Evolutionary conservation across 106 monocot species (phyloP), one percentile per base, ranked within the genome.

Genomic region (Dendrobium catenatum): DNA sequence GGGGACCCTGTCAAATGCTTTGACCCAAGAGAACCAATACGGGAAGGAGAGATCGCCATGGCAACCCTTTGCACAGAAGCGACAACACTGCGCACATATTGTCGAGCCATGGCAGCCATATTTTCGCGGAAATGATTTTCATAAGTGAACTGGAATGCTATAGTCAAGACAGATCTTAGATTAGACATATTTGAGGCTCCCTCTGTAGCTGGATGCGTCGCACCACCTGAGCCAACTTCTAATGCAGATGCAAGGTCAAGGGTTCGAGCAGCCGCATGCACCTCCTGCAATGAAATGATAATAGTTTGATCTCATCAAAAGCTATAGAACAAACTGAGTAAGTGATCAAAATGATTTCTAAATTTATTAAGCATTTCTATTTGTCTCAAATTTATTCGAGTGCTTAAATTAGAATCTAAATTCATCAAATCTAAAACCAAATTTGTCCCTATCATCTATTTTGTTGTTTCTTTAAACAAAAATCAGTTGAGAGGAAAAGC

Each of bases 41-140:
- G 83, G 1, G 88, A 86, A 26, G 93, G 95, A 75, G 95, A 22
- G 46, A 99, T 86, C 0, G 93, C 93, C 88, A 99, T 83, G 29
- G 99, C 85, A 49, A 99, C 91, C 77, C 99, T 88, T 78, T 99
- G 99, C n/a, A 99, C 95, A n/a, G 95, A 76, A 26, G 99, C 88
- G 67, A 99, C 87, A 58, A 99, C 82, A 48, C 88, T 89, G 3
- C 99, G 89, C 37, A 99, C 82, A 79, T 99, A 99, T 66, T 99
- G 99, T 6, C 93, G 85, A 4, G 95, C 93, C 95, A 95, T 99
- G 22, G 84, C 79, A 27, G 91, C 91, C 55, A 99, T 88, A 82
- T 80, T 91, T 7, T 99, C 99, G 42, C 85, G 85, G 22, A 99
- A 84, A 56, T 93, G 89, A 29, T 78, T 77, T 85, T 99, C 95